Evolutionary conservation across 2,329 filamentous ascomycete species (phyloP).

Genomic region (Fusarium coicis): DNA sequence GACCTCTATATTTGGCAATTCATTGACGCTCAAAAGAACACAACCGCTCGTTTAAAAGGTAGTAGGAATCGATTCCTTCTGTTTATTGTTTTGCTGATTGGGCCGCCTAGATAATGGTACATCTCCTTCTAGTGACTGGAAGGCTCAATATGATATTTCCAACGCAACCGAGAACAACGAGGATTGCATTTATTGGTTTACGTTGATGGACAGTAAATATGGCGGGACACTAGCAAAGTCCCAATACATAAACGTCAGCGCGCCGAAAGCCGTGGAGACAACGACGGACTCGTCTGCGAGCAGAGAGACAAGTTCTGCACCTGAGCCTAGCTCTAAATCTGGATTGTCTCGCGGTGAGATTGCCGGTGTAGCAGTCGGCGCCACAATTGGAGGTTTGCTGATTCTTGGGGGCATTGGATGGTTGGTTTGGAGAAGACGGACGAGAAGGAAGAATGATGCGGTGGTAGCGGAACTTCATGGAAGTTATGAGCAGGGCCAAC

Average conservation of each 20-base stretch:
- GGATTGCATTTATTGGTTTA: conserved; percentile 2
- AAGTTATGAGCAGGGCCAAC: background rate
- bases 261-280: background rate
- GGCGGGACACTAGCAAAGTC: background rate
- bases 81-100: background rate
- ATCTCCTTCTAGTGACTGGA: background rate
- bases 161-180: background rate
- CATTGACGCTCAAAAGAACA: background rate
- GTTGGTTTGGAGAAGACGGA: background rate
- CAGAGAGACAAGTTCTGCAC: background rate
- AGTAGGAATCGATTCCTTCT: background rate
- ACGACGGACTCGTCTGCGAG: background rate
- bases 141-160: background rate
- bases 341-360: background rate
- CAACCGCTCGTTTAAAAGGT: background rate
- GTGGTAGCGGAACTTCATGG: background rate
- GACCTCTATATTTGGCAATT: conserved; percentile 1
- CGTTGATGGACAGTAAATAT: background rate
- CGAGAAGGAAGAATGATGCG: background rate
- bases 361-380: background rate
- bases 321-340: background rate
- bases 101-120: background rate
- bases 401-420: background rate
- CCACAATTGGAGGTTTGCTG: background rate
- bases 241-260: conserved; percentile 4